phyloP scores from a whole-genome alignment of 257 asterid species.

The Cruciata laevipes region DNA sequence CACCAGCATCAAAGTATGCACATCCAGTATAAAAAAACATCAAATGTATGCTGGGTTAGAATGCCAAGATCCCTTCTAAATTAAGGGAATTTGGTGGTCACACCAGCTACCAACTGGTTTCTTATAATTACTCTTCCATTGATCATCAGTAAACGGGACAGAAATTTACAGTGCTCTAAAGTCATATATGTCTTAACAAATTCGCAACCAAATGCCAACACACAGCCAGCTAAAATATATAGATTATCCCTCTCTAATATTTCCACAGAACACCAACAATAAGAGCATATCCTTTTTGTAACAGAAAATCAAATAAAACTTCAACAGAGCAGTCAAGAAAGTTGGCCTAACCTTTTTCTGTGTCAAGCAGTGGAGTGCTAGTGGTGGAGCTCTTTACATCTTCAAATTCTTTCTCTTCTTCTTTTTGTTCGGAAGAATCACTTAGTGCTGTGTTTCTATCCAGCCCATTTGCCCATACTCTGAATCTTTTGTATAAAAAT shows the following conservation, averaged over 20 bases:
- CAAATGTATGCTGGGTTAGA: neutral
- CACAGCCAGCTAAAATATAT: neutral
- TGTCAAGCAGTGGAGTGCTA: slow-evolving; percentile 35
- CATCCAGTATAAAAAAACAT: neutral
- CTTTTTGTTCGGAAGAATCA: slow-evolving; percentile 10
- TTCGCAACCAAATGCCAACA: neutral
- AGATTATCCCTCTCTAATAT: neutral
- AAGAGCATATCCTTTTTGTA: neutral
- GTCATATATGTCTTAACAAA: neutral
- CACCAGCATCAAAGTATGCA: no score
- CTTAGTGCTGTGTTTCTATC: slow-evolving; percentile 23
- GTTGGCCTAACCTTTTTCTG: slow-evolving; percentile 71
- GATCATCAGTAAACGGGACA: neutral
- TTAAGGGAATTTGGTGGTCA: no score
- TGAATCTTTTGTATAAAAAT: slow-evolving; percentile 21
- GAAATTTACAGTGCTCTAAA: neutral
- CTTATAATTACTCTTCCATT: neutral
- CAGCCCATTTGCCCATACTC: slow-evolving; percentile 41
- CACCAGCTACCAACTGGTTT: neutral
- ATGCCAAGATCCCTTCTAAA: no score
- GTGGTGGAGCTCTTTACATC: slow-evolving; percentile 21
- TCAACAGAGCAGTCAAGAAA: neutral
- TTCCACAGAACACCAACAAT: neutral
- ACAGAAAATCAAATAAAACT: neutral
- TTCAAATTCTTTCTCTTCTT: slow-evolving; percentile 20